phyloP scores from a whole-genome alignment of 2,329 filamentous ascomycete species.

The Talaromyces sp. region DNA sequence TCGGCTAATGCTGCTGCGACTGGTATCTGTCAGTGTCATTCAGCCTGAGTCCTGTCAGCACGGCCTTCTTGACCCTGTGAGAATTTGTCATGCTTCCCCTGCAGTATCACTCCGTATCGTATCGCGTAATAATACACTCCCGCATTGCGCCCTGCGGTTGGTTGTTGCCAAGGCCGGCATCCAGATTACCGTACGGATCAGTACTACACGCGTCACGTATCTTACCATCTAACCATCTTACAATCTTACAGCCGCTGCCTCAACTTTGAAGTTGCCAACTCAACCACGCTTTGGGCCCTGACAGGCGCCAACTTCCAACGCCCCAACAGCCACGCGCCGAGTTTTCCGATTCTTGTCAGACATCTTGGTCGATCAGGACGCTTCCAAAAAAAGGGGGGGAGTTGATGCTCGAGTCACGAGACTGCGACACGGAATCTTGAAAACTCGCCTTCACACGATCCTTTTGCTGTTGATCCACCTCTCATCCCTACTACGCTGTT shows the following conservation, averaged over 20 bases:
- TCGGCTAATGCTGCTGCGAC: neutral
- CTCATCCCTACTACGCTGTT: neutral
- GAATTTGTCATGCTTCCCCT: slow-evolving; percentile 2
- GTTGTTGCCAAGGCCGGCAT: neutral
- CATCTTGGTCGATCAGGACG: neutral
- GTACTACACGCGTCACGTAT: neutral
- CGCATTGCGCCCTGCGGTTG: no score
- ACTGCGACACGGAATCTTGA: neutral
- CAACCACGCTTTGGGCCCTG: neutral
- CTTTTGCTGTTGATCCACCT: neutral
- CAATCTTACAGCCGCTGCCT: neutral
- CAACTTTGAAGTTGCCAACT: neutral
- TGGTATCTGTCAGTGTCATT: neutral
- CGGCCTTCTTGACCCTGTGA: neutral
- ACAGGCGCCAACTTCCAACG: neutral
- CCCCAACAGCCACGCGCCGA: neutral
- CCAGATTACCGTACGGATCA: neutral
- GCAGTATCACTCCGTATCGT: neutral
- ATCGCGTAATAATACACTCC: no score
- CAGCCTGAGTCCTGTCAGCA: neutral
- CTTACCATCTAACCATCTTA: neutral
- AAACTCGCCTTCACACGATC: neutral
- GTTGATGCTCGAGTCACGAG: neutral
- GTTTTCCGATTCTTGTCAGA: neutral
- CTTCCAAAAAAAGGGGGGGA: neutral